A percentile compares a stretch with the other conserved stretches of the same genome.
These are phyloP conservation scores for Neopestalotiopsis rosae DNA, from an alignment of 2,329 filamentous ascomycete genomes.

Conservation along the genomic window DNA sequence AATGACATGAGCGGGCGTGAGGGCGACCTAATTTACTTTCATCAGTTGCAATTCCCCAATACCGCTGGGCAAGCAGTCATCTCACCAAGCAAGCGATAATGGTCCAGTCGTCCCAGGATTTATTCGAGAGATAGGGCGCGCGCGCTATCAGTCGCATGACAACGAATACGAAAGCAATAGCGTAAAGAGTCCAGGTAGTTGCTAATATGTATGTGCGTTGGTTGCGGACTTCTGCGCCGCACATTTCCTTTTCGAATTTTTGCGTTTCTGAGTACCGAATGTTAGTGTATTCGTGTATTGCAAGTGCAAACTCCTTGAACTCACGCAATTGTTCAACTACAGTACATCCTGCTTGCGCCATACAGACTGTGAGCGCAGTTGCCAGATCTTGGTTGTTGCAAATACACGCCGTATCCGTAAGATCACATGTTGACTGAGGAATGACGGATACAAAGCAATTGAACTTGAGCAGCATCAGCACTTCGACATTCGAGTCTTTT, in stretches of 20 bases:
- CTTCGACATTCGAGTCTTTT: background rate
- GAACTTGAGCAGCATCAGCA: background rate
- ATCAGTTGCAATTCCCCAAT: background rate
- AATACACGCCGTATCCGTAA: constrained; percentile 6
- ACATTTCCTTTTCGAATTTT: constrained; percentile 7
- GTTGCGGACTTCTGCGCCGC: background rate
- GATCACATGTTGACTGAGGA: constrained; percentile 4
- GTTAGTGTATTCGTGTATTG: background rate
- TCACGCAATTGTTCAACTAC: constrained; percentile 6
- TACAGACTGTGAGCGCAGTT: background rate
- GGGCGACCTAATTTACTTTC: background rate
- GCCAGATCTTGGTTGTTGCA: constrained; percentile 1
- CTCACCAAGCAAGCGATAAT: constrained; percentile 3
- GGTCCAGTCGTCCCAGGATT: constrained; percentile 11
- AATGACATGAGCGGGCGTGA: constrained; percentile 7
- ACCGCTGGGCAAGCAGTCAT: background rate
- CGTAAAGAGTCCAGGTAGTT: background rate
- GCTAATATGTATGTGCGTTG: constrained; percentile 1
- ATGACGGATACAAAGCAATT: constrained; percentile 2
- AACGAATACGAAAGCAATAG: constrained; percentile 5
- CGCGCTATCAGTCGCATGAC: background rate
- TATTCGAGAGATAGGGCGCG: background rate
- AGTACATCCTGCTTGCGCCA: background rate
- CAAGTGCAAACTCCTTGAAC: background rate
- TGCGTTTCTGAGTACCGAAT: background rate